Percentiles rank a stretch among this genome's conserved stretches.
Evolutionary conservation across 805 yeast species (phyloP).

Genomic region (Yamadazyma philogaea): DNA sequence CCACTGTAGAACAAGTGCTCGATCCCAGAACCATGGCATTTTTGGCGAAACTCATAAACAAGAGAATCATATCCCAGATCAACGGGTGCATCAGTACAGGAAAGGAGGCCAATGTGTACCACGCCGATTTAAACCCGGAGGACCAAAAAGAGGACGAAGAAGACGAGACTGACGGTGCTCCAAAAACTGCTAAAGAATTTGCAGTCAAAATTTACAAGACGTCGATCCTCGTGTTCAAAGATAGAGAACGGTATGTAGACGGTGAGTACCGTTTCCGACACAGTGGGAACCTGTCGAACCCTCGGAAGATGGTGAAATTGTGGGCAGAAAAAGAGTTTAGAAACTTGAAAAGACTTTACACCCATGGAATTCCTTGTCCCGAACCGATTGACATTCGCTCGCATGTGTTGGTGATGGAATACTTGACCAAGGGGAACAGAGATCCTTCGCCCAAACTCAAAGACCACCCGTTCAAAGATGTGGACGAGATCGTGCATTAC

Average conservation of each 20-base stretch:
- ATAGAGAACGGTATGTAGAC: constrained; percentile 90
- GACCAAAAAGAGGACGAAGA: constrained; percentile 37
- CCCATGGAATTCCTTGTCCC: constrained; percentile 87
- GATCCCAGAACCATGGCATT: constrained; percentile 92
- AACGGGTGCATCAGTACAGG: constrained; percentile 97
- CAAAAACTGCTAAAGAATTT: constrained; percentile 46
- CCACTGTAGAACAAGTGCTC: constrained; percentile 93
- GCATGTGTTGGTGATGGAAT: constrained; percentile 95
- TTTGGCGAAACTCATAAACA: constrained; percentile 73
- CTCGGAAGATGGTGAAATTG: constrained; percentile 93
- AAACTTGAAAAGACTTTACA: constrained; percentile 76
- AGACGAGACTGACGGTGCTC: constrained; percentile 43
- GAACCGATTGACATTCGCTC: constrained; percentile 85
- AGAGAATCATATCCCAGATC: constrained; percentile 78
- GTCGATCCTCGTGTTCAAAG: constrained; percentile 94
- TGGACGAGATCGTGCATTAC: constrained; percentile 60
- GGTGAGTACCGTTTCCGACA: constrained; percentile 94
- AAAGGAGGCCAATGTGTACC: constrained; percentile 96
- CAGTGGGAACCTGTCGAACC: constrained; percentile 81
- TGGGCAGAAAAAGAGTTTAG: constrained; percentile 99
- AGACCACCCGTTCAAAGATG: constrained; percentile 73
- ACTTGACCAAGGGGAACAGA: constrained; percentile 71
- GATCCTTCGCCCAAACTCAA: constrained; percentile 88
- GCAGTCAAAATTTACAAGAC: constrained; percentile 97
- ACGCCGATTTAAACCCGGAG: constrained; percentile 43